Base-by-base conservation (phyloP, 495 filamentous ascomycete genomes). In the Tuber melanosporum region DNA sequence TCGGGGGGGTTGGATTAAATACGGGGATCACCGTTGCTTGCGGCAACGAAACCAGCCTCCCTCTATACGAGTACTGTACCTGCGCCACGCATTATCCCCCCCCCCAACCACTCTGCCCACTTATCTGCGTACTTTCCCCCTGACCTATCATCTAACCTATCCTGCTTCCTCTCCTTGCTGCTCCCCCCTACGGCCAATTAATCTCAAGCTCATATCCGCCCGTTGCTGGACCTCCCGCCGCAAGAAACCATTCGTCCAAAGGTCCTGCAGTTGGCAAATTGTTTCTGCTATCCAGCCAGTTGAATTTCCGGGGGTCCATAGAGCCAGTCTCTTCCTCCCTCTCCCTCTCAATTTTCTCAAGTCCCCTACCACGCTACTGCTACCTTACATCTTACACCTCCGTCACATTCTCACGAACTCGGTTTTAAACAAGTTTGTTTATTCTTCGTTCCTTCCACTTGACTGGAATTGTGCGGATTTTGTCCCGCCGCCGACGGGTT, bases 81-180 rank as follows among this genome's bases (percentile, higher is more conserved):
- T n/a, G 78, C 78, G 78, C 78, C 78, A 80, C 78, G 79, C 78
- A 79, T 80, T 80, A 79, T 79, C 52, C 73, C 74, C 70, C 57
- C 57, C 57, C 57, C 57, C 26, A 32, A 32, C 26, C 57, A 32
- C 3, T 32, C n/a, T 3, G 12, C 12, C 0, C 57, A 12, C 57
- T 32, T 32, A 32, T 66, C 57, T 17, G 57, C 15, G 57, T 32
- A 17, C 57, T 32, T 66, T 15, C 52, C 22, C n/a, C 57, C 22
- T 66, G 57, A 32, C 57, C 57, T 66, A 66, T 66, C 26, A 66
- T 17, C 26, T 62, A n/a, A 10, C 52, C n/a, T 32, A n/a, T 62
- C 52, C 76, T 73, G 47, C 71, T 73, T 43, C 73, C 42, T 62
- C 45, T 52, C 74, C n/a, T 22, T 76, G 46, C 57, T 75, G 44